phyloP scores from a whole-genome alignment of 805 yeast genomes.

The Candida adriatica region DNA sequence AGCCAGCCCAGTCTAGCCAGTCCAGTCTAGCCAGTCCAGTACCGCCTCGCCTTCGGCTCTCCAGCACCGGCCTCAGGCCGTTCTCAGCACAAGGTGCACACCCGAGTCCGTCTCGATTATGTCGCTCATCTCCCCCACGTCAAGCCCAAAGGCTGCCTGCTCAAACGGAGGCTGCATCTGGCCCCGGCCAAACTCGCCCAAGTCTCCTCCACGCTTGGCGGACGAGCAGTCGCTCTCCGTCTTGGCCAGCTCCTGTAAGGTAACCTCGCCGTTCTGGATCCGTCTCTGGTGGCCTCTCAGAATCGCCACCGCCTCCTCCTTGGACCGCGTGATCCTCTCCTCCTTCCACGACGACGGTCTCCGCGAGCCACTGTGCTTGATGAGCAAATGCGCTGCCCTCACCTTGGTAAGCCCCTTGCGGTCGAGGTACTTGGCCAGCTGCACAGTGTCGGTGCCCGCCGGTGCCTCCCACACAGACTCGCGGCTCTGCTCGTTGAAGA shows the following conservation, averaged over 20 bases:
- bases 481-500: constrained; percentile 57
- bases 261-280: constrained; percentile 56
- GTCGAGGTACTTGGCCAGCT: constrained; percentile 50
- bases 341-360: constrained; percentile 91
- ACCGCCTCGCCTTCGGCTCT: too few relatives aligned
- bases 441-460: constrained; percentile 60
- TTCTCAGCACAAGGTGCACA: constrained; percentile 79
- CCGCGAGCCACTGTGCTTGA: constrained; percentile 78
- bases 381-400: constrained; percentile 72
- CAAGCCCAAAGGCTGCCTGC: constrained; percentile 72
- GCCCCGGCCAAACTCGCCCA: constrained; percentile 83
- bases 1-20: too few relatives aligned
- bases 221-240: constrained; percentile 88
- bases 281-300: constrained; percentile 49
- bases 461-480: constrained; percentile 93
- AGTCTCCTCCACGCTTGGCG: constrained; percentile 82
- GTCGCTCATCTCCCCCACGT: constrained; percentile 77
- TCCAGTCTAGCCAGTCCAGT: too few relatives aligned
- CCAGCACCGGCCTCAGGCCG: too few relatives aligned
- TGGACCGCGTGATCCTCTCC: constrained; percentile 64
- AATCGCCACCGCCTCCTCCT: constrained; percentile 75
- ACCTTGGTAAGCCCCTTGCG: constrained; percentile 52
- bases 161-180: constrained; percentile 96
- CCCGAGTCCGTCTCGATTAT: constrained; percentile 90
- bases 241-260: constrained; percentile 65